A percentile compares a stretch with the other conserved stretches of the same genome.
Evolutionary conservation across 2,329 filamentous ascomycete species (phyloP).

Genomic region (Dactylellina leptospora): DNA sequence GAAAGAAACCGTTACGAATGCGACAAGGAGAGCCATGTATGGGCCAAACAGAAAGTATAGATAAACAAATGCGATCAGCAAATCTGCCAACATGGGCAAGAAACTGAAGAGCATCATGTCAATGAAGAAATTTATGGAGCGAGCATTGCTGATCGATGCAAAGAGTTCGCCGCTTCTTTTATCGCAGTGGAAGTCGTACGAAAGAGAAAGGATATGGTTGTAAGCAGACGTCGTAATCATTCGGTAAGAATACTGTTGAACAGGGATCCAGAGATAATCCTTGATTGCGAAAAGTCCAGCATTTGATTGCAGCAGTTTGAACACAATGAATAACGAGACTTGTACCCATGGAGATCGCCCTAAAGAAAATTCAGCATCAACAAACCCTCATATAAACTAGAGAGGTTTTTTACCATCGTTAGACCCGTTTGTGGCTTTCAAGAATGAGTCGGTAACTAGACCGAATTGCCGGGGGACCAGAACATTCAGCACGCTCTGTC

Average conservation of each 20-base stretch:
- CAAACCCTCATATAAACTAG: slow-evolving; percentile 58
- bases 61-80: slow-evolving; percentile 69
- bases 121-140: slow-evolving; percentile 69
- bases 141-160: slow-evolving; percentile 71
- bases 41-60: slow-evolving; percentile 71
- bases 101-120: slow-evolving; percentile 70
- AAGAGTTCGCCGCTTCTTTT: slow-evolving; percentile 73
- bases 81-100: slow-evolving; percentile 70
- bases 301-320: slow-evolving; percentile 64
- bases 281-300: slow-evolving; percentile 66
- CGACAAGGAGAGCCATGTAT: slow-evolving; percentile 67
- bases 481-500: slow-evolving; percentile 76
- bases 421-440: slow-evolving; percentile 27
- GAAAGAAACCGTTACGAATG: slow-evolving; percentile 64
- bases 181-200: slow-evolving; percentile 74
- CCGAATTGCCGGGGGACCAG: slow-evolving; percentile 83
- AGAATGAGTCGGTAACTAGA: slow-evolving; percentile 73
- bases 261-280: slow-evolving; percentile 65
- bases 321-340: slow-evolving; percentile 65
- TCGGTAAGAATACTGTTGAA: slow-evolving; percentile 69
- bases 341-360: slow-evolving; percentile 65
- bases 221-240: slow-evolving; percentile 71
- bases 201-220: slow-evolving; percentile 73
- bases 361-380: slow-evolving; percentile 39
- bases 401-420: slow-evolving; percentile 8